Conservation (phyloP, 768 basidiomycete species). For the Mycena sanguinolenta region DNA sequence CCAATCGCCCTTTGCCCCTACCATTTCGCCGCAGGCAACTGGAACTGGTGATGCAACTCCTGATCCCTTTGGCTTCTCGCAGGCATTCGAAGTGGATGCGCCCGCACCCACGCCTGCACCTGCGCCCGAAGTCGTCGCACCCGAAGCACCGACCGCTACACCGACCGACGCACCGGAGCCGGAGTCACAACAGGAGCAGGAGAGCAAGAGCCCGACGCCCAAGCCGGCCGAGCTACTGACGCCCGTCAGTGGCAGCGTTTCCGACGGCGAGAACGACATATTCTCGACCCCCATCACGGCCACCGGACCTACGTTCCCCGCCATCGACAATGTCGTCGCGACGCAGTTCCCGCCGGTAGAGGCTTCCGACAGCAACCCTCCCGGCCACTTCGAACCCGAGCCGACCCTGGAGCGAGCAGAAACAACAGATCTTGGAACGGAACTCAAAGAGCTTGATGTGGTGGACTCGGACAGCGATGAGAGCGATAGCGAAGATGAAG, state of each 20-base stretch:
- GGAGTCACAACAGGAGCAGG: not conserved
- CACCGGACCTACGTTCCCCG: constrained; percentile 55
- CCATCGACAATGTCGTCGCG: constrained; percentile 46
- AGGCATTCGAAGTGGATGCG: constrained; percentile 43
- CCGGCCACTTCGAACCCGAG: constrained; percentile 30
- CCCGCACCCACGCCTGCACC: not conserved
- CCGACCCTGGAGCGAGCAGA: constrained; percentile 44
- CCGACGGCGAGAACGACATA: constrained; percentile 36
- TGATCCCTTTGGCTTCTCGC: constrained; percentile 40
- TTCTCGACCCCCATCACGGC: constrained; percentile 49
- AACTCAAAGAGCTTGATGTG: constrained; percentile 70
- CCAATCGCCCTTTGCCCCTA: constrained; percentile 70
- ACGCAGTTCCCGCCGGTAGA: constrained; percentile 21
- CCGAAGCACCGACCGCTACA: constrained; percentile 9
- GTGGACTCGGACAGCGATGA: constrained; percentile 64
- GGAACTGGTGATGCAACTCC: constrained; percentile 42
- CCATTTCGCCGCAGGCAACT: constrained; percentile 54
- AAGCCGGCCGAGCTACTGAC: constrained; percentile 6
- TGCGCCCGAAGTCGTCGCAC: constrained; percentile 9
- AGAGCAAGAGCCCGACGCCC: constrained; percentile 19
- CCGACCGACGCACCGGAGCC: not conserved
- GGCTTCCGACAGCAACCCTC: constrained; percentile 2
- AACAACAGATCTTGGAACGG: constrained; percentile 64
- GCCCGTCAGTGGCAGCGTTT: constrained; percentile 11
- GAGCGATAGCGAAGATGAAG: constrained; percentile 64